phyloP scores from a whole-genome alignment of 306 rosid genomes.

The Dryas octopetala region DNA sequence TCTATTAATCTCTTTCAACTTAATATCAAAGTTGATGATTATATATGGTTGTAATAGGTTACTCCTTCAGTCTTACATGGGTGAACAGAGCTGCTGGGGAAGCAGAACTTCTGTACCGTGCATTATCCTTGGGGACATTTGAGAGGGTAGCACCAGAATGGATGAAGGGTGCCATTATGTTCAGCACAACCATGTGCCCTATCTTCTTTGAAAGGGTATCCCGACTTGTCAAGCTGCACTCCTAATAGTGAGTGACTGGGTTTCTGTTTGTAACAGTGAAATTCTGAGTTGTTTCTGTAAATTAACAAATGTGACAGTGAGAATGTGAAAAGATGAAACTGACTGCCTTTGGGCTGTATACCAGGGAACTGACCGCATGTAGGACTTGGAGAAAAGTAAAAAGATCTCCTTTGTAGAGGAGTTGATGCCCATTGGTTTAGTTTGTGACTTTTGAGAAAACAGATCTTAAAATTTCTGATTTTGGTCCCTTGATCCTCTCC shows the following conservation, averaged over 20 bases:
- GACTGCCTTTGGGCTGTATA: too few relatives aligned
- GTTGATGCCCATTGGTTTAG: too few relatives aligned
- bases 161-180: constrained; percentile 82
- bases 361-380: too few relatives aligned
- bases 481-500: too few relatives aligned
- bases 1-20: background rate
- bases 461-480: too few relatives aligned
- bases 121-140: constrained; percentile 66
- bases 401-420: too few relatives aligned
- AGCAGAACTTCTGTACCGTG: constrained; percentile 61
- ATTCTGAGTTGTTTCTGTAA: too few relatives aligned
- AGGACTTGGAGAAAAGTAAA: too few relatives aligned
- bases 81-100: constrained; percentile 44
- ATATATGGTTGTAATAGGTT: constrained; percentile 47
- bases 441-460: too few relatives aligned
- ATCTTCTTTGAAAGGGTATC: constrained; percentile 72
- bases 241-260: background rate
- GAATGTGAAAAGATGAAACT: too few relatives aligned
- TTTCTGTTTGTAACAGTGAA: too few relatives aligned
- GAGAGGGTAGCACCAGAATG: constrained; percentile 92
- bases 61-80: constrained; percentile 80
- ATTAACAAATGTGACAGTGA: too few relatives aligned
- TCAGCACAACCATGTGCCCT: constrained; percentile 82
- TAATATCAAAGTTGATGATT: constrained; percentile 16
- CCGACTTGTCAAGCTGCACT: constrained; percentile 50